Base-by-base conservation (phyloP, 345 rosid species). In the Leavenworthia alabamica region DNA sequence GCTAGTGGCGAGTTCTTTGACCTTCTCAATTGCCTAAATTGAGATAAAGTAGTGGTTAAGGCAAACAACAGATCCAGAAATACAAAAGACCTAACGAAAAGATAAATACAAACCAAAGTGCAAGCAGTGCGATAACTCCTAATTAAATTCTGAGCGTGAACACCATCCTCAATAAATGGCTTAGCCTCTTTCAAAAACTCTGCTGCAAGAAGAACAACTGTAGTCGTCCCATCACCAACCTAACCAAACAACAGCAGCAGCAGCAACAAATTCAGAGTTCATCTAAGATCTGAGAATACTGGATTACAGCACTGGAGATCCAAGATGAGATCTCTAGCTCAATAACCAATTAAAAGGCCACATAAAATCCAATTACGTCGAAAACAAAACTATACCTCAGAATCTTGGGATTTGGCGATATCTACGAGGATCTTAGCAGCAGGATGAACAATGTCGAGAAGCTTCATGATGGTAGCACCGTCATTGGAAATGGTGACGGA, bases 161-260 rank as follows among this genome's bases (percentile, higher is more conserved):
- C 99, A 23, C 99, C 99, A 27, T 94, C 96, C 70, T 94, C 97
- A 20, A 94, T 74, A 54, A 90, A 94, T 49, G 99, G 97, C 65
- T 94, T 94, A 40, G 99, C 99, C 81, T 90, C 97, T 79, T 67
- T 94, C 81, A 90, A 66, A 74, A 94, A 90, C 78, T 94, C 99
- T 17, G 84, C 90, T 0, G 97, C 95, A 43, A 94, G 89, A 3
- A 94, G 81, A 55, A 90, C 99, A 14, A 94, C 99, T 1, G 97
- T 90, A 10, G 99, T 90, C 10, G 99, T 94, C 22, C 99, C 99
- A 72, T 94, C 99, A 40, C 99, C 99, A 29, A 90, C 97, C 97
- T 90, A 75, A 54, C 27, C 33, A 31, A 54, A 31, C 50, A 72
- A 56, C 42, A 44, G 17, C 15, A 64, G 27, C 7, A 54, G 7